phyloP scores from a whole-genome alignment of 1,284 basidiomycete genomes.

The Ceratobasidium sp. region DNA sequence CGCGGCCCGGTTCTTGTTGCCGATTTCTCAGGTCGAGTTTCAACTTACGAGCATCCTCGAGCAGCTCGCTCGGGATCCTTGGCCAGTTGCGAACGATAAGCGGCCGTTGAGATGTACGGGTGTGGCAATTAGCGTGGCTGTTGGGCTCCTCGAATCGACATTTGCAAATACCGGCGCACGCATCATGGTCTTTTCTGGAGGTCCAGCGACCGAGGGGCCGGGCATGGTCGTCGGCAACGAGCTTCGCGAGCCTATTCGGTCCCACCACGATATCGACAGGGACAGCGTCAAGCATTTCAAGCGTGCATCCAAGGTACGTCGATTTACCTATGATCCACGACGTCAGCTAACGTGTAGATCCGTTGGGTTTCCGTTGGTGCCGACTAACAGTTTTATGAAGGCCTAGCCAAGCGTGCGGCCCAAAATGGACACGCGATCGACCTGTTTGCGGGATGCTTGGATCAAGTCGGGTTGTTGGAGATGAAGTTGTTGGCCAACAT shows the following conservation, averaged over 20 bases:
- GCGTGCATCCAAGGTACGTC: conserved; percentile 85
- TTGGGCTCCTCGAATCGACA: conserved; percentile 93
- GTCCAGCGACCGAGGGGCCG: conserved; percentile 96
- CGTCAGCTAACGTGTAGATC: background rate
- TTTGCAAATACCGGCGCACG: conserved; percentile 96
- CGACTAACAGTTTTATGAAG: conserved; percentile 88
- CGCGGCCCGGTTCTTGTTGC: conserved; percentile 92
- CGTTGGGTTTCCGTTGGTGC: background rate
- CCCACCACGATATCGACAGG: conserved; percentile 98
- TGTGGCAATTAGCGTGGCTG: conserved; percentile 91
- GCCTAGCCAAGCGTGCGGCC: conserved; percentile 90
- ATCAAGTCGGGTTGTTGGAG: conserved; percentile 97
- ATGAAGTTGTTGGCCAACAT: conserved; percentile 96
- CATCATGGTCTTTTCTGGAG: conserved; percentile 96
- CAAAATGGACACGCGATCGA: conserved; percentile 96
- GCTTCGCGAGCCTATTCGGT: conserved; percentile 96
- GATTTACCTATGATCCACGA: background rate
- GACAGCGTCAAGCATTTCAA: conserved; percentile 99
- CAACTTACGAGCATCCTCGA: conserved; percentile 95
- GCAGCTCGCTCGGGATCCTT: conserved; percentile 88
- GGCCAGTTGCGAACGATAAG: conserved; percentile 97
- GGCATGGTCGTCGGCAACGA: conserved; percentile 97
- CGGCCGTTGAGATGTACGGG: conserved; percentile 95
- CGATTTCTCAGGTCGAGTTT: conserved; percentile 94
- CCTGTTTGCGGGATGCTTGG: conserved; percentile 95